Conservation (phyloP, 306 rosid genomes). For the Mimosa bimucronata region DNA sequence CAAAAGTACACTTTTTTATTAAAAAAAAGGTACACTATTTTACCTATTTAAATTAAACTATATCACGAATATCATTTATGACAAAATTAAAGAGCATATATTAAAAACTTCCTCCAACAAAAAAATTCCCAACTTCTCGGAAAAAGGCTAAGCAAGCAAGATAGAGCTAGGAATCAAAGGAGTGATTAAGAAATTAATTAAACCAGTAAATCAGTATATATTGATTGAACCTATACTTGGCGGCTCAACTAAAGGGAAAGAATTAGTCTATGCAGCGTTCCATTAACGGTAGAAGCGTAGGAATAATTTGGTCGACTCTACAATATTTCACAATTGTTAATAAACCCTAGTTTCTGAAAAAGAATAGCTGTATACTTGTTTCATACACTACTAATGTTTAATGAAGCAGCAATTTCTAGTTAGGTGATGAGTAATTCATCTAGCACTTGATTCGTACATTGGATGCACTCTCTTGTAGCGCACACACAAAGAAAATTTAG, state of each 20-base stretch:
- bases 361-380: conserved; percentile 30
- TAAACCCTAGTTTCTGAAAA: conserved; percentile 1
- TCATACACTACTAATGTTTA: conserved; percentile 40
- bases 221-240: not conserved
- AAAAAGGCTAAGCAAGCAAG: not conserved
- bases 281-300: not conserved
- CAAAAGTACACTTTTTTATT: no score
- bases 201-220: not conserved
- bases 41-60: no score
- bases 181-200: not conserved
- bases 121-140: not conserved
- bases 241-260: not conserved
- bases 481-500: conserved; percentile 21
- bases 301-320: conserved; percentile 32
- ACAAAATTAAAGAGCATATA: not conserved
- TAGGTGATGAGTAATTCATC: not conserved
- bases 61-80: not conserved
- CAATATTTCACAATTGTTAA: not conserved
- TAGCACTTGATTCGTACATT: conserved; percentile 27
- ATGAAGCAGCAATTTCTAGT: conserved; percentile 44
- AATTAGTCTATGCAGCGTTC: not conserved
- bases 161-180: not conserved
- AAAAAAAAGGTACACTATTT: no score
- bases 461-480: conserved; percentile 47
- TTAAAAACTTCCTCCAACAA: not conserved